Percentiles rank a stretch among this genome's conserved stretches.
Evolutionary conservation across 2,329 filamentous ascomycete species (phyloP).

Genomic region (Rhexocercosporidium sp.): DNA sequence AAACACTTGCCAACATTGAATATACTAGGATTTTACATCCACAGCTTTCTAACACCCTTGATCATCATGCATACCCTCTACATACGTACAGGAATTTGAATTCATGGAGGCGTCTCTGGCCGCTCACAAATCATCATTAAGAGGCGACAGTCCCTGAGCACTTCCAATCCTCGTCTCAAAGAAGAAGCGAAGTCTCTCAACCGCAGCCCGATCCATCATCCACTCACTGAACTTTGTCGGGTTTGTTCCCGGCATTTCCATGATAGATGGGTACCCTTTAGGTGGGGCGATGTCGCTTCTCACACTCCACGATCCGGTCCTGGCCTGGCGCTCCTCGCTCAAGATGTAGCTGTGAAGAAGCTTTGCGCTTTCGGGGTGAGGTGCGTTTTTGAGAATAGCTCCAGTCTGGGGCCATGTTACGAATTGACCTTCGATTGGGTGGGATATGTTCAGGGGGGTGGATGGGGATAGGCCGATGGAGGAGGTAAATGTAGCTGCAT

Average conservation of each 20-base stretch:
- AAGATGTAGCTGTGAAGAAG: slow-evolving; percentile 54
- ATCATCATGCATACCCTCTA: not conserved
- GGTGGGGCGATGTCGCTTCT: slow-evolving; percentile 40
- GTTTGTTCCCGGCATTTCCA: slow-evolving; percentile 42
- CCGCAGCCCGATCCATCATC: slow-evolving; percentile 44
- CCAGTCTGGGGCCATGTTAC: slow-evolving; percentile 55
- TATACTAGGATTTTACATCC: not conserved
- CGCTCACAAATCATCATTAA: slow-evolving; percentile 38
- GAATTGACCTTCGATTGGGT: slow-evolving; percentile 45
- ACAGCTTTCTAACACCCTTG: not conserved
- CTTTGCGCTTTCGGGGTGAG: slow-evolving; percentile 56
- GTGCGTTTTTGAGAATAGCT: slow-evolving; percentile 54
- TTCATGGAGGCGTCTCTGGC: not conserved
- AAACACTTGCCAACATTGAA: not conserved
- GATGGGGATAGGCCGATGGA: slow-evolving; percentile 22
- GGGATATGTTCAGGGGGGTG: not conserved
- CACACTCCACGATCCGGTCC: slow-evolving; percentile 40
- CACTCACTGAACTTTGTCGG: slow-evolving; percentile 43
- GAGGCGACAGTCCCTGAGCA: slow-evolving; percentile 46
- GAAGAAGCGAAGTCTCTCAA: slow-evolving; percentile 46
- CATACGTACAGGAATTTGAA: not conserved
- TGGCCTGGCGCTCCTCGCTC: slow-evolving; percentile 47
- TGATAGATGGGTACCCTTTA: slow-evolving; percentile 36
- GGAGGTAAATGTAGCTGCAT: slow-evolving; percentile 45
- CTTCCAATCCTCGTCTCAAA: slow-evolving; percentile 47